A percentile compares a stretch with the other conserved stretches of the same genome.
These are phyloP conservation scores for Umbelopsis sp. DNA, from an alignment of 192 early-diverging fungal species.

Conservation along the genomic window DNA sequence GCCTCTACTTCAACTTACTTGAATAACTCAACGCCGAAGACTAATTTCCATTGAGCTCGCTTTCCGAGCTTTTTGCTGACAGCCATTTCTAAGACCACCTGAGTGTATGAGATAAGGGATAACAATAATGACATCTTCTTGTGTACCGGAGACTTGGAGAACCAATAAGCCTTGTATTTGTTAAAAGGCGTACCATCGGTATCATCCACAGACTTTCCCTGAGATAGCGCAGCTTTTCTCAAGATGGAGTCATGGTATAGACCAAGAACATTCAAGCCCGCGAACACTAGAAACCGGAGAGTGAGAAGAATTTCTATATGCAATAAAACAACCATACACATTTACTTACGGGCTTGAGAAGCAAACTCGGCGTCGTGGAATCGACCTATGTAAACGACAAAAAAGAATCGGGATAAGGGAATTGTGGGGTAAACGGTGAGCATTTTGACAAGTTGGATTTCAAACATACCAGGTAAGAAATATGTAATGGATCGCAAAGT, in stretches of 20 bases:
- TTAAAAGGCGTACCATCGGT: conserved; percentile 56
- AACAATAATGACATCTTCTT: conserved; percentile 57
- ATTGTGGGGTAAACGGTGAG: not conserved
- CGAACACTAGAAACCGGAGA: conserved; percentile 60
- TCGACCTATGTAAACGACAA: conserved; percentile 68
- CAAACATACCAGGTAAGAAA: conserved; percentile 74
- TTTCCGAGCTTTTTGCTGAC: conserved; percentile 26
- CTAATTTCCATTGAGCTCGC: conserved; percentile 22
- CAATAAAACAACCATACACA: not conserved
- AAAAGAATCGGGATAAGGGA: not conserved
- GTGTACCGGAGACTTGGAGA: conserved; percentile 23
- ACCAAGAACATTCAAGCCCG: conserved; percentile 76
- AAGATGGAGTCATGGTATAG: conserved; percentile 89
- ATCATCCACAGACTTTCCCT: conserved; percentile 24
- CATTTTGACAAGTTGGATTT: not conserved
- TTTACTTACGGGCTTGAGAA: conserved; percentile 73
- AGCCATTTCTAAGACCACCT: conserved; percentile 42
- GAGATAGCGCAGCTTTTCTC: conserved; percentile 44
- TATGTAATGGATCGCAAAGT: conserved; percentile 86
- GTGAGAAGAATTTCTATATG: not conserved
- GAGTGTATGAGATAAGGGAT: conserved; percentile 55
- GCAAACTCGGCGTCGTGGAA: conserved; percentile 93
- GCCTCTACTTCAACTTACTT: conserved; percentile 25
- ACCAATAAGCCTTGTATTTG: conserved; percentile 72
- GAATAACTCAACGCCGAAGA: conserved; percentile 29